Percentiles rank a stretch among this genome's conserved stretches.
phyloP scores from a whole-genome alignment of 2,329 filamentous ascomycete species.

The Penicillium sp. region DNA sequence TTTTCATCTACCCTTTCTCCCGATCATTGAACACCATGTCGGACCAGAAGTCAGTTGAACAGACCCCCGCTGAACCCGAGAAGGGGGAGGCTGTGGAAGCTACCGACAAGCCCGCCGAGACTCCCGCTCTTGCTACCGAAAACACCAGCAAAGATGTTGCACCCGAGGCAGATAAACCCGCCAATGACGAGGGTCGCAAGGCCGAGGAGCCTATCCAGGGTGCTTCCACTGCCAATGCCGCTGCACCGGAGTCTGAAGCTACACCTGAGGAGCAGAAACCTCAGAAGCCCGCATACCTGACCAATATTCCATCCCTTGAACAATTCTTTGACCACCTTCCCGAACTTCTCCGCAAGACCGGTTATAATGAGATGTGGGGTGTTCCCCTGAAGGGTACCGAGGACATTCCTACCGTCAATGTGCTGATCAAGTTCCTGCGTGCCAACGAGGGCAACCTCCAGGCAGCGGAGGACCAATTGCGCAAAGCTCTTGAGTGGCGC shows the following conservation, averaged over 20 bases:
- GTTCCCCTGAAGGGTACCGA: slow-evolving; percentile 58
- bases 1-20: neutral
- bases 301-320: slow-evolving; percentile 46
- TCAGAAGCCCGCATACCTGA: slow-evolving; percentile 36
- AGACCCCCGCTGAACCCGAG: slow-evolving; percentile 13
- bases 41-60: slow-evolving; percentile 20
- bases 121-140: slow-evolving; percentile 6
- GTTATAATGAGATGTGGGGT: slow-evolving; percentile 82
- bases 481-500: slow-evolving; percentile 78
- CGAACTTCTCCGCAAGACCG: slow-evolving; percentile 56
- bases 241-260: slow-evolving; percentile 11
- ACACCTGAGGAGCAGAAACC: slow-evolving; percentile 23
- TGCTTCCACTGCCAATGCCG: slow-evolving; percentile 5
- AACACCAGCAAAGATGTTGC: slow-evolving; percentile 2
- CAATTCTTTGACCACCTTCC: slow-evolving; percentile 60
- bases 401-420: slow-evolving; percentile 73
- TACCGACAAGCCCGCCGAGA: slow-evolving; percentile 13
- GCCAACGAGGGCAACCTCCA: slow-evolving; percentile 76
- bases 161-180: slow-evolving; percentile 1
- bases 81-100: slow-evolving; percentile 14
- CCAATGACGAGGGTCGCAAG: slow-evolving; percentile 1
- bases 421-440: slow-evolving; percentile 90
- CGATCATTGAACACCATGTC: slow-evolving; percentile 15
- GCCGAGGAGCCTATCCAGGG: slow-evolving; percentile 3
- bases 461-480: slow-evolving; percentile 74